Evolutionary conservation across 768 basidiomycete genomes (phyloP).

Genomic region (Trametes meyenii): DNA sequence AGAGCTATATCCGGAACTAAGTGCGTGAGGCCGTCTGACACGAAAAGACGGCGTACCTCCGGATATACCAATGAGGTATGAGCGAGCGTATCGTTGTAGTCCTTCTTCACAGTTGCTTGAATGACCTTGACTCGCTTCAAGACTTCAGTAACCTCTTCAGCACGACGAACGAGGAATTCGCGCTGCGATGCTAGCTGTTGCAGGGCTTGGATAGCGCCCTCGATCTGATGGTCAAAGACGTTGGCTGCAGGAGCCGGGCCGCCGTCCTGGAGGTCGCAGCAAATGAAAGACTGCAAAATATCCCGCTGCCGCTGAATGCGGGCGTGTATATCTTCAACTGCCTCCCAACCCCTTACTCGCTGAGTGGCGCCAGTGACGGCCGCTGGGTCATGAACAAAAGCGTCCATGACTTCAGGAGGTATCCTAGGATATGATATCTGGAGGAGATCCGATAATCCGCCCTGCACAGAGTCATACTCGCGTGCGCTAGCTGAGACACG

Average conservation of each 20-base stretch:
- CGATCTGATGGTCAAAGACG: conserved; percentile 57
- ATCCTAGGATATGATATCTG: conserved; percentile 52
- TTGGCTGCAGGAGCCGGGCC: conserved; percentile 8
- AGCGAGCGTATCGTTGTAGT: conserved; percentile 65
- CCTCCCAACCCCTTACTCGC: conserved; percentile 63
- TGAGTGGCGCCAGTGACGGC: conserved; percentile 71
- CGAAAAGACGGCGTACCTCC: conserved; percentile 49
- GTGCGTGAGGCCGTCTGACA: conserved; percentile 5
- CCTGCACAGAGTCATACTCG: conserved; percentile 67
- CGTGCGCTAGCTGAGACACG: conserved; percentile 61
- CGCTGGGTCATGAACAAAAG: conserved; percentile 76
- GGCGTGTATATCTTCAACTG: conserved; percentile 74
- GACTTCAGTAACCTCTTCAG: conserved; percentile 50
- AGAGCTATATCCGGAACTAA: conserved; percentile 48
- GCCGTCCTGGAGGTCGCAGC: conserved; percentile 10
- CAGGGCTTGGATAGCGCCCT: conserved; percentile 51
- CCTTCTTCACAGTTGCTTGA: conserved; percentile 60
- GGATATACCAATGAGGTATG: conserved; percentile 79
- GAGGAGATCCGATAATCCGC: conserved; percentile 50
- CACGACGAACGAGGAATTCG: conserved; percentile 46
- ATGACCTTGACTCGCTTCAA: conserved; percentile 56
- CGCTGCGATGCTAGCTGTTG: conserved; percentile 52
- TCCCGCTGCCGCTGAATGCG: conserved; percentile 65
- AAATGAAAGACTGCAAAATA: conserved; percentile 28
- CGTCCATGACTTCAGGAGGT: conserved; percentile 70